Evolutionary conservation across 371 early-diverging fungal species (phyloP).

Genomic region (Capillidium rhysosporum): DNA sequence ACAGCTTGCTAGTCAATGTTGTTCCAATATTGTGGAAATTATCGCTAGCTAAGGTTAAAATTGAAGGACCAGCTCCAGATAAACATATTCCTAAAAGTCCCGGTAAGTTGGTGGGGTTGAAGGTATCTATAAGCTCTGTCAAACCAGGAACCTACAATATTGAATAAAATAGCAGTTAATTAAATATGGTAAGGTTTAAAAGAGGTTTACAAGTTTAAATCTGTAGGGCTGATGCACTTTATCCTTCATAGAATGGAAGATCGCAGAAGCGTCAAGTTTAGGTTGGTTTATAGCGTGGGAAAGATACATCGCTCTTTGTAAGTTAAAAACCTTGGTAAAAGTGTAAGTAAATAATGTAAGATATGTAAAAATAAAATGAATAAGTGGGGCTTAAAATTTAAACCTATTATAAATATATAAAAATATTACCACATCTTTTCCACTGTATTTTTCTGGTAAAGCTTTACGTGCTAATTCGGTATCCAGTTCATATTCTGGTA

Average conservation of each 20-base stretch:
- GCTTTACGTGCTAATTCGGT: conserved; percentile 81
- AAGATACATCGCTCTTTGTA: conserved; percentile 81
- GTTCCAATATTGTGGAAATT: conserved; percentile 56
- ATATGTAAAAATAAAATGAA: background rate
- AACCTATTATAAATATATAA: background rate
- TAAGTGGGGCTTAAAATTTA: no score
- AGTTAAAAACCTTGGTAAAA: conserved; percentile 56
- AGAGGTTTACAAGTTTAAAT: conserved; percentile 43
- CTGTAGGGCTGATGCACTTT: conserved; percentile 87
- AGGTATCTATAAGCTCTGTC: conserved; percentile 45
- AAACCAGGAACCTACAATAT: conserved; percentile 61
- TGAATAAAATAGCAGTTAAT: background rate
- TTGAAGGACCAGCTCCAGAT: conserved; percentile 92
- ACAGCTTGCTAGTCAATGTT: conserved; percentile 6
- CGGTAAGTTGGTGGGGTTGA: conserved; percentile 51
- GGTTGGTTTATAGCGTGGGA: conserved; percentile 51
- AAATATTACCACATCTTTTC: conserved; percentile 53
- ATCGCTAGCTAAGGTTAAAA: conserved; percentile 59
- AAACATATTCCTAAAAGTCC: conserved; percentile 84
- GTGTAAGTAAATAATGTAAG: background rate
- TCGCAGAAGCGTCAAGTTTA: conserved; percentile 42
- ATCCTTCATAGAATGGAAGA: conserved; percentile 86
- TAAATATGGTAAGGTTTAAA: background rate
- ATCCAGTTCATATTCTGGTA: conserved; percentile 79
- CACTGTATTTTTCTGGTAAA: conserved; percentile 52